Conservation (phyloP, 2,329 filamentous ascomycete genomes). For the Neofusicoccum umdonicola region DNA sequence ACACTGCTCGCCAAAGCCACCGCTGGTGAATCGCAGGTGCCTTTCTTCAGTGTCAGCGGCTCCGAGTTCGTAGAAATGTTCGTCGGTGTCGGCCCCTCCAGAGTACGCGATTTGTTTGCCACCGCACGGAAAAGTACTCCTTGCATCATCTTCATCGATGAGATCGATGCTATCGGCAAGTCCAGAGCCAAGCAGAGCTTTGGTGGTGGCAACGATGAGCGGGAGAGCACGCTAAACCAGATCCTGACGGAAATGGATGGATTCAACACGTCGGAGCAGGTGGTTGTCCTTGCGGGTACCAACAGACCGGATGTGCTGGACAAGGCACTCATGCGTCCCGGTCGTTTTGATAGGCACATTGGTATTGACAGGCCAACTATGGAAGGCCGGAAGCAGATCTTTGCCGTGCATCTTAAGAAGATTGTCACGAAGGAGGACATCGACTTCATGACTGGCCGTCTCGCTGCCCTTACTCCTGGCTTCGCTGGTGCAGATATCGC, state of each 20-base stretch:
- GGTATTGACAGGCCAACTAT: slow-evolving; percentile 93
- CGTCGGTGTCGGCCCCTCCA: slow-evolving; percentile 93
- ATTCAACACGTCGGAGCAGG: slow-evolving; percentile 94
- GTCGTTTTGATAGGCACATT: slow-evolving; percentile 96
- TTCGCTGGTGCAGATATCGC: slow-evolving; percentile 98
- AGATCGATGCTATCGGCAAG: slow-evolving; percentile 96
- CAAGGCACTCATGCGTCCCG: slow-evolving; percentile 92
- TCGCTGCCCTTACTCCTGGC: slow-evolving; percentile 89
- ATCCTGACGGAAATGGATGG: slow-evolving; percentile 99
- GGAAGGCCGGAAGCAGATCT: slow-evolving; percentile 94
- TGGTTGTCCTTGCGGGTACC: slow-evolving; percentile 94
- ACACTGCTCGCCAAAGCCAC: slow-evolving; percentile 96
- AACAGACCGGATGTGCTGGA: slow-evolving; percentile 94
- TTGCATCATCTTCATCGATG: slow-evolving; percentile 99
- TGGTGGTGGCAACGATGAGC: slow-evolving; percentile 91
- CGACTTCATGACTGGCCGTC: slow-evolving; percentile 80
- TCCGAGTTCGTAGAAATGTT: slow-evolving; percentile 99
- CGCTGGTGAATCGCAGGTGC: slow-evolving; percentile 92
- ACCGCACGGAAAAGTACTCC: slow-evolving; percentile 94
- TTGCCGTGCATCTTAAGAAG: slow-evolving; percentile 89
- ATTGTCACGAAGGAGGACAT: slow-evolving; percentile 90
- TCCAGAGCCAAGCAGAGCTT: slow-evolving; percentile 80
- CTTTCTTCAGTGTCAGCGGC: slow-evolving; percentile 97
- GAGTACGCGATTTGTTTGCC: slow-evolving; percentile 90
- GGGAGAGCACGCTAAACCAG: slow-evolving; percentile 95